Evolutionary conservation across 257 asterid genomes (phyloP), one percentile per base, ranked within the genome.

Genomic region (Solanum tacnaense): DNA sequence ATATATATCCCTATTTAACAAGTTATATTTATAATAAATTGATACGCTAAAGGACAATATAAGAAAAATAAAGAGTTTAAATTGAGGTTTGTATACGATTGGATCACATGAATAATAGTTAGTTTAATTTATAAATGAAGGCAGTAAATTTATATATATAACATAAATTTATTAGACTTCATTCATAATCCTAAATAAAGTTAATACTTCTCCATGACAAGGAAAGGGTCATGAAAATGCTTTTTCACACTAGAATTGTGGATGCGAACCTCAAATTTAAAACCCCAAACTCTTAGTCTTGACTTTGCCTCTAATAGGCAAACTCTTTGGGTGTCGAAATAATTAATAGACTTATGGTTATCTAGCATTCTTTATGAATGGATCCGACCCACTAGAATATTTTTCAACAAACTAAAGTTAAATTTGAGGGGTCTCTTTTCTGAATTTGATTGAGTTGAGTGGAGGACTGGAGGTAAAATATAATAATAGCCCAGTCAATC

Each of bases 201-300:
- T 49, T 49, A 49, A 15, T 49, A 15, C 21, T 49, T 49, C 60
- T 15, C 58, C 20, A 15, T 49, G 58, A 46, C 13, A 46, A 13
- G 20, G 21, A 49, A 15, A 3, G 58, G 58, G 8, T 0, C 58
- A 49, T 0, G 0, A 49, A 49, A 49, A 15, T 49, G 0, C 0
- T 5, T 49, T 49, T 49, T 15, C 8, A 49, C 7, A 15, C 16
- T 49, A 49, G 0, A 0, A 1, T 49, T 49, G 0, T 15, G 1
- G 1, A 0, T 49, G 0, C 0, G 8, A 49, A 15, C 21, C 21
- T 49, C 3, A 49, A 49, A 2, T 49, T 49, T 49, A 49, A 7
- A 49, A 49, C 0, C 0, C 0, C 20, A 49, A 15, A 5, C 0
- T 49, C 21, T 2, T 49, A 49, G 3, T 2, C 1, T 3, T 49